Evolutionary conservation across 371 early-diverging fungal species (phyloP).

Genomic region (Ordospora pajunii): DNA sequence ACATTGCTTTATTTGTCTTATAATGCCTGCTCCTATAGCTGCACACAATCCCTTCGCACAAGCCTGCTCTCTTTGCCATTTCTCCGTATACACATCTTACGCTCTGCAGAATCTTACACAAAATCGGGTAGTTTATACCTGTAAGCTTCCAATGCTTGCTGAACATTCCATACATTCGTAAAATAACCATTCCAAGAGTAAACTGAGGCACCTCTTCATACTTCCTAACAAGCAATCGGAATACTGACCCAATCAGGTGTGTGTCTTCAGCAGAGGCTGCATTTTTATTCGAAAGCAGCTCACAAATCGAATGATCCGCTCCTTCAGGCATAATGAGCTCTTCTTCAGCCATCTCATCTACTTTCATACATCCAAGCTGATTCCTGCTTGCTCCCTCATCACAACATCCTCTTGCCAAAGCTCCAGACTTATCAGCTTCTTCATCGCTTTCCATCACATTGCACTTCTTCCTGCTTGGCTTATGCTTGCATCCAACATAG

Average conservation of each 20-base stretch:
- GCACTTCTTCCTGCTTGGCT: too few species aligned
- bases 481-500: too few species aligned
- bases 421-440: too few species aligned
- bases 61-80: background rate
- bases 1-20: background rate
- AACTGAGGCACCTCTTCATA: slow-evolving; percentile 15
- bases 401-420: too few species aligned
- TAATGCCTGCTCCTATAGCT: background rate
- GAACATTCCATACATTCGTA: slow-evolving; percentile 24
- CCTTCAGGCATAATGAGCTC: background rate
- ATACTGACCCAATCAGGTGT: slow-evolving; percentile 35
- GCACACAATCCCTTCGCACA: background rate
- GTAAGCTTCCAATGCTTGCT: background rate
- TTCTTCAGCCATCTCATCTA: background rate
- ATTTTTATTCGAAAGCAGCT: background rate
- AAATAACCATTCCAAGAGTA: slow-evolving; percentile 14
- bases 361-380: background rate
- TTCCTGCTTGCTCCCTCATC: background rate
- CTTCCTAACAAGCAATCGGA: slow-evolving; percentile 39
- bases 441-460: too few species aligned
- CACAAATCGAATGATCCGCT: background rate
- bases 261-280: background rate
- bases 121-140: background rate
- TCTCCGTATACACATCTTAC: background rate
- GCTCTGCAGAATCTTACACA: slow-evolving; percentile 2